Percentiles rank a stretch among this genome's conserved stretches.
Evolutionary conservation across 768 basidiomycete genomes (phyloP).

Genomic region (Tulasnella sp.): DNA sequence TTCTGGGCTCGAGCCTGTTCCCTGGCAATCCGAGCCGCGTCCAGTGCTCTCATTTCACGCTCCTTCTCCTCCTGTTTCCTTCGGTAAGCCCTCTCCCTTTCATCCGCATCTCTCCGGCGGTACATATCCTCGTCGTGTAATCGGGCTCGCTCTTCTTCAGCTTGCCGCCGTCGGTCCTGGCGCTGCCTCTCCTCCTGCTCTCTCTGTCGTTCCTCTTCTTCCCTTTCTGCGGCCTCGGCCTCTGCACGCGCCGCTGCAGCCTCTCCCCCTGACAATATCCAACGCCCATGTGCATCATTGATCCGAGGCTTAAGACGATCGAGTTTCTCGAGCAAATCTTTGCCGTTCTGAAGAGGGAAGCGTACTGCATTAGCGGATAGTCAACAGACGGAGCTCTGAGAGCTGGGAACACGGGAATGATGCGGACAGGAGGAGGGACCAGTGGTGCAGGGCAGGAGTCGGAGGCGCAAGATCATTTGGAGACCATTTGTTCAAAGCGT

Average conservation of each 20-base stretch:
- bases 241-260: constrained; percentile 28
- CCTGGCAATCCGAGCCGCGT: background rate
- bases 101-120: constrained; percentile 11
- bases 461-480: background rate
- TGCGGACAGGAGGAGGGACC: background rate
- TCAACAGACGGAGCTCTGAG: background rate
- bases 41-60: background rate
- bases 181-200: constrained; percentile 41
- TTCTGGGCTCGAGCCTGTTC: constrained; percentile 2
- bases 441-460: background rate
- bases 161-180: constrained; percentile 55
- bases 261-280: constrained; percentile 32
- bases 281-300: constrained; percentile 12
- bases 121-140: constrained; percentile 4
- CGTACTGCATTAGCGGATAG: background rate
- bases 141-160: constrained; percentile 39
- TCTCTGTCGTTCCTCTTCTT: constrained; percentile 38
- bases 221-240: constrained; percentile 32
- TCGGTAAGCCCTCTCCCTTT: constrained; percentile 8
- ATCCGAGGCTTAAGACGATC: constrained; percentile 50
- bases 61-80: background rate
- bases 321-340: constrained; percentile 62
- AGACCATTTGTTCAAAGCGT: background rate
- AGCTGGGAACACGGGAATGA: background rate
- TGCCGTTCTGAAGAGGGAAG: constrained; percentile 50